Base-by-base conservation (phyloP, 768 basidiomycete species). In the Phylloporus rhodoxanthus region DNA sequence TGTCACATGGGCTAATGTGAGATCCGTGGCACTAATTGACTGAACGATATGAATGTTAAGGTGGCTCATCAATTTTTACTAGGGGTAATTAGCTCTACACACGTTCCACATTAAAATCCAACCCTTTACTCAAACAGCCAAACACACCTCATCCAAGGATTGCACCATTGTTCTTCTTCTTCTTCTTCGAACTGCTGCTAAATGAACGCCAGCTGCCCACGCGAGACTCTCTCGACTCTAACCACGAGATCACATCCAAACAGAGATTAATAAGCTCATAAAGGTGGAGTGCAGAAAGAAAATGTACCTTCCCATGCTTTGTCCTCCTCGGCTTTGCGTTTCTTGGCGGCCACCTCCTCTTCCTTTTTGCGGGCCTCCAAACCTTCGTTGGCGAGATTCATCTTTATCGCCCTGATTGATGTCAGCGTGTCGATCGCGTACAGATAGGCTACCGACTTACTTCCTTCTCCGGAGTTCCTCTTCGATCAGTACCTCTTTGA, bases 321-420 rank as follows among this genome's bases (percentile, higher is more conserved):
- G 58, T 94, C 90, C 6, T 93, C 89, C 57, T 94, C 91, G 1
- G 77, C 85, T 69, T 95, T 95, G 47, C 92, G 78, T 67, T 95
- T 95, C 71, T 69, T 82, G 30, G 80, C 60, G 20, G 75, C 69
- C 10, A 86, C 75, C 57, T 93, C 93, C 50, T 91, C 90, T 45
- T 96, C 92, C 64, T 91, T 92, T 75, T 86, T 89, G 59, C 84
- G 78, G n/a, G 93, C 93, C 63, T 95, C 92, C 5, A 93, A 72
- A 3, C 91, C 91, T 66, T 93, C 91, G 57, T 93, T 93, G 8
- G 91, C 91, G 48, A 93, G 68, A 63, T 91, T 91, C 82, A 91
- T 82, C 74, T 92, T 92, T 59, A 91, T 70, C 1, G 91, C 88
- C 62, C 90, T 91, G 55, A 4, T n/a, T n/a, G 19, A 23, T 28